Evolutionary conservation across 2,329 filamentous ascomycete species (phyloP).

Genomic region (Aspergillus ustus): DNA sequence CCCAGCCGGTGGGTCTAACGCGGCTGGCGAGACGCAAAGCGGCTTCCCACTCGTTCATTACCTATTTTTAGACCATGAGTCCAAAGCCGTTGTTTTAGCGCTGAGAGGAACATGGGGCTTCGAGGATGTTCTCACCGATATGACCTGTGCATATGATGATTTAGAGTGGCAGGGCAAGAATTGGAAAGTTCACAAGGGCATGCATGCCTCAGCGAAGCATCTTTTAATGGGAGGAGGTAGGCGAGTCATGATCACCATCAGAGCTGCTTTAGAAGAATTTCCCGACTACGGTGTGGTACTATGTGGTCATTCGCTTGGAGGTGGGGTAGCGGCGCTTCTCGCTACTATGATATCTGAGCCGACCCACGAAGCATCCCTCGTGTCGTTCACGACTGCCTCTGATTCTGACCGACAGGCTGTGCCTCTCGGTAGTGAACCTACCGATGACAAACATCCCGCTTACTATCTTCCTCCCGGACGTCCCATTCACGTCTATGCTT

Average conservation of each 20-base stretch:
- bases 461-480: constrained; percentile 67
- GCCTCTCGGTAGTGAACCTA: constrained; percentile 6
- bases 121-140: constrained; percentile 73
- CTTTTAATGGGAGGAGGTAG: constrained; percentile 71
- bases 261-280: constrained; percentile 68
- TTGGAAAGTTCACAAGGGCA: constrained; percentile 75
- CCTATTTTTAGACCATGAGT: constrained; percentile 71
- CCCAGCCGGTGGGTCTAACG: constrained; percentile 68
- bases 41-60: constrained; percentile 75
- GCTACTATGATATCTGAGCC: constrained; percentile 74
- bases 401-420: constrained; percentile 37
- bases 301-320: constrained; percentile 72
- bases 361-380: constrained; percentile 51
- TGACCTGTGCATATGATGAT: constrained; percentile 75
- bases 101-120: constrained; percentile 74
- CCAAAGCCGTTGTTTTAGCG: constrained; percentile 73
- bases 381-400: constrained; percentile 66
- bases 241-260: constrained; percentile 68
- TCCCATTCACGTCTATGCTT: constrained; percentile 79
- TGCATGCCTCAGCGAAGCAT: constrained; percentile 71
- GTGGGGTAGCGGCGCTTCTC: constrained; percentile 70
- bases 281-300: constrained; percentile 71
- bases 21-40: constrained; percentile 66
- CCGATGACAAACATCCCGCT: constrained; percentile 25
- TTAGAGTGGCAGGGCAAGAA: constrained; percentile 61